Conservation (phyloP, 306 rosid species). For the Glycine soja region DNA sequence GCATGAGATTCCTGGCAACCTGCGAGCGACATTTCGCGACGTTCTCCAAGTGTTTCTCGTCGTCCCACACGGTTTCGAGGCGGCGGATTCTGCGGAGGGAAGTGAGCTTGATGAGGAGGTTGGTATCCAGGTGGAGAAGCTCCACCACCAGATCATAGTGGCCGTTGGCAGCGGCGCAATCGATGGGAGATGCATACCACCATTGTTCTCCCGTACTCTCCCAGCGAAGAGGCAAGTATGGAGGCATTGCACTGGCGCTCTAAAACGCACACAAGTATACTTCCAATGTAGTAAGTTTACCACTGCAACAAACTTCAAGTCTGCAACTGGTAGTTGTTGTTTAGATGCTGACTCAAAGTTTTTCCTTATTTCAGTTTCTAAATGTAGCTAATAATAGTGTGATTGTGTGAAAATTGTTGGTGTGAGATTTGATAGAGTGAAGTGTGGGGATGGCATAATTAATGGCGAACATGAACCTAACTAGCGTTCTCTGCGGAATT, state of each 20-base stretch:
- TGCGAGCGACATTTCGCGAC: slow-evolving; percentile 75
- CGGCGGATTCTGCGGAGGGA: slow-evolving; percentile 92
- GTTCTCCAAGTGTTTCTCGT: slow-evolving; percentile 63
- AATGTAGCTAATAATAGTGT: no score
- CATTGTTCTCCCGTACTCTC: slow-evolving; percentile 92
- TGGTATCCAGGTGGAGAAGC: slow-evolving; percentile 88
- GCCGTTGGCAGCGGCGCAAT: slow-evolving; percentile 93
- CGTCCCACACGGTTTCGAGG: slow-evolving; percentile 94
- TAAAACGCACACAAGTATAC: no score
- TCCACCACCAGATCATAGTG: slow-evolving; percentile 79
- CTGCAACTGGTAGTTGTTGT: not conserved
- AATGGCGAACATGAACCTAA: slow-evolving; percentile 25
- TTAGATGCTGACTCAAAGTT: slow-evolving; percentile 5
- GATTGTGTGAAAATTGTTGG: no score
- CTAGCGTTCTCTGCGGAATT: slow-evolving; percentile 31
- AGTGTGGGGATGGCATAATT: slow-evolving; percentile 32
- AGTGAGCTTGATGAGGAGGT: slow-evolving; percentile 86
- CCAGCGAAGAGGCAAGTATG: slow-evolving; percentile 86
- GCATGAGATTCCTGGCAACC: slow-evolving; percentile 71
- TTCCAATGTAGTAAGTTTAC: no score
- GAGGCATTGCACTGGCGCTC: slow-evolving; percentile 51
- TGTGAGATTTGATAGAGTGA: not conserved
- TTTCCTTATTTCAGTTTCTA: not conserved
- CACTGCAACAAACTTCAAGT: no score
- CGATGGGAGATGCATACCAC: slow-evolving; percentile 97